Conservation (phyloP, 768 basidiomycete species). For the Russula earlei region DNA sequence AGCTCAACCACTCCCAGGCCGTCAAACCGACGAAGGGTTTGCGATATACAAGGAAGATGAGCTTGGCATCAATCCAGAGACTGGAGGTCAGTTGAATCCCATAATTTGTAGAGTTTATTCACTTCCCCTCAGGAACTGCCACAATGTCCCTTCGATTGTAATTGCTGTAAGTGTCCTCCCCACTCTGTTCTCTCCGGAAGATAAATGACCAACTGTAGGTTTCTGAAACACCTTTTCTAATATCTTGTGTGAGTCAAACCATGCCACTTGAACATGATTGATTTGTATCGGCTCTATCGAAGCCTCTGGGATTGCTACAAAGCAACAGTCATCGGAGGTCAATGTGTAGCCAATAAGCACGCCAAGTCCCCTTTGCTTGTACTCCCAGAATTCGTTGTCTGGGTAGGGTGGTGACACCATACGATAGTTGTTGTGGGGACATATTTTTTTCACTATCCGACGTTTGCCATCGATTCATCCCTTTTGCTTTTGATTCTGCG, state of each 20-base stretch:
- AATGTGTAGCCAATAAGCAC: constrained; percentile 24
- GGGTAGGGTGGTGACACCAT: constrained; percentile 8
- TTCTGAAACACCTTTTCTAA: constrained; percentile 13
- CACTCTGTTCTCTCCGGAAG: background rate
- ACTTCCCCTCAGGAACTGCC: constrained; percentile 53
- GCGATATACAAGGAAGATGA: constrained; percentile 76
- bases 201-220: constrained; percentile 8
- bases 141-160: constrained; percentile 81
- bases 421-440: background rate
- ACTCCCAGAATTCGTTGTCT: constrained; percentile 10
- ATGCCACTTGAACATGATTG: background rate
- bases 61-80: constrained; percentile 54
- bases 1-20: constrained; percentile 37
- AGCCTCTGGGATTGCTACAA: constrained; percentile 22
- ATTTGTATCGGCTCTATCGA: constrained; percentile 25
- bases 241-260: background rate
- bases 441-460: background rate
- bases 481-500: background rate
- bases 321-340: constrained; percentile 25
- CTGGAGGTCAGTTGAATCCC: constrained; percentile 51
- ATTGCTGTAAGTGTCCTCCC: constrained; percentile 58
- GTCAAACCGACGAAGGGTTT: constrained; percentile 74
- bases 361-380: constrained; percentile 4
- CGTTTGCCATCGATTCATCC: background rate
- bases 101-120: constrained; percentile 16